phyloP scores from a whole-genome alignment of 768 basidiomycete species.

The Phaeotremella skinneri region DNA sequence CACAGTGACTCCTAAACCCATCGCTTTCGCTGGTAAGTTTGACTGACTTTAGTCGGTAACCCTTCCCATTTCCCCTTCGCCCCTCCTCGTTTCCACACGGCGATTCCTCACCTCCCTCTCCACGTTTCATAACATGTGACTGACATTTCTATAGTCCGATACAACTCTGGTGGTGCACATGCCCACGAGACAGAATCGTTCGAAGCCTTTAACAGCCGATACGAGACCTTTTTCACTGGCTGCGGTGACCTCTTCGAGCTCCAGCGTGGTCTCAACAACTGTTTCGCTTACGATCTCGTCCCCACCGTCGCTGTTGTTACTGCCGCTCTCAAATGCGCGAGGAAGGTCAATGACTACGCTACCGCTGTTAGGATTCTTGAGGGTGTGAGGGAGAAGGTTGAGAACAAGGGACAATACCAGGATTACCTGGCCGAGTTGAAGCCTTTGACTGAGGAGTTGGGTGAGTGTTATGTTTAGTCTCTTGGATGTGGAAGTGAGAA shows the following conservation, averaged over 20 bases:
- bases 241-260: slow-evolving; percentile 98
- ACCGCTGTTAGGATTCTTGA: slow-evolving; percentile 96
- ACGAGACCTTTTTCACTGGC: slow-evolving; percentile 86
- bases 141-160: slow-evolving; percentile 30
- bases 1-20: slow-evolving; percentile 14
- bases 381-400: slow-evolving; percentile 94
- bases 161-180: slow-evolving; percentile 51
- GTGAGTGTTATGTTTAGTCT: slow-evolving; percentile 56
- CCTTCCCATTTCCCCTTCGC: background rate
- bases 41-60: background rate
- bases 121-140: background rate
- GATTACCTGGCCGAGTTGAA: slow-evolving; percentile 89
- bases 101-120: background rate
- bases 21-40: slow-evolving; percentile 27
- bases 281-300: slow-evolving; percentile 87
- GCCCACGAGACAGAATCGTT: slow-evolving; percentile 85
- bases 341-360: slow-evolving; percentile 93
- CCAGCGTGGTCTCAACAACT: slow-evolving; percentile 98
- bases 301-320: slow-evolving; percentile 48
- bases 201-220: slow-evolving; percentile 90
- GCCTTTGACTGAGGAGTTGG: slow-evolving; percentile 83
- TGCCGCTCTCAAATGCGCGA: slow-evolving; percentile 44
- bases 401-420: slow-evolving; percentile 93
- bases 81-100: background rate
- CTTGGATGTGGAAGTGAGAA: too few relatives aligned